Evolutionary conservation across 169 alveolate genomes (phyloP), one percentile per base, ranked within the genome.

Genomic region (Babesia caballi): DNA sequence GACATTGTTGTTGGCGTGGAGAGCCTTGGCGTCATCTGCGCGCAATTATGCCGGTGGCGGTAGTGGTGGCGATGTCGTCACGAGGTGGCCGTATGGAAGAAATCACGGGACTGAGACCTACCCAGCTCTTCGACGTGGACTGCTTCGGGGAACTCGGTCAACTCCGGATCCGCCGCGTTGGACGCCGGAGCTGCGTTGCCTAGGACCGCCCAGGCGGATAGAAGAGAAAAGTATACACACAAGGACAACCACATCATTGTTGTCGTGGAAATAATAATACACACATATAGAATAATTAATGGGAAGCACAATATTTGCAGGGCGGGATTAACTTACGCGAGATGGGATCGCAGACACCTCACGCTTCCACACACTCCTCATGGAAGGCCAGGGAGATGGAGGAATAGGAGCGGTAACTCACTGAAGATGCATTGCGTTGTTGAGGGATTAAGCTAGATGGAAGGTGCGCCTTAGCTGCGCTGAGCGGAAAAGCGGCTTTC

Each of bases 91-190:
- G n/a, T n/a, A 38, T 38, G 44, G 44, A 38, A 38, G 44, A 12
- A 47, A 14, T 11, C 56, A 47, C 15, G 14, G 21, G 12, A 35
- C 30, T 1, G 32, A 5, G 11, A 56, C 66, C 21, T 33, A 56
- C 66, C 47, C 23, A 56, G 15, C 6, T 56, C 66, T 7, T 32
- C 49, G 3, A 49, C 49, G 32, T 3, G 12, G 17, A 56, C 6
- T 0, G 66, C 66, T 56, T 56, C 66, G 0, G 66, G 66, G 33
- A 33, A 14, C 47, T 56, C 66, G 21, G 15, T 49, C 44, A 56
- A 11, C 5, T 32, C 49, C 21, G 12, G 5, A 4, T 35, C 66
- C 12, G 49, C 30, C 21, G 44, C 33, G 11, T 17, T 44, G 27
- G 33, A 9, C 21, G 14, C 66, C 9, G 49, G 28, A 35, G 66